Base-by-base conservation (phyloP, 768 basidiomycete genomes). In the Cubamyces sp. region DNA sequence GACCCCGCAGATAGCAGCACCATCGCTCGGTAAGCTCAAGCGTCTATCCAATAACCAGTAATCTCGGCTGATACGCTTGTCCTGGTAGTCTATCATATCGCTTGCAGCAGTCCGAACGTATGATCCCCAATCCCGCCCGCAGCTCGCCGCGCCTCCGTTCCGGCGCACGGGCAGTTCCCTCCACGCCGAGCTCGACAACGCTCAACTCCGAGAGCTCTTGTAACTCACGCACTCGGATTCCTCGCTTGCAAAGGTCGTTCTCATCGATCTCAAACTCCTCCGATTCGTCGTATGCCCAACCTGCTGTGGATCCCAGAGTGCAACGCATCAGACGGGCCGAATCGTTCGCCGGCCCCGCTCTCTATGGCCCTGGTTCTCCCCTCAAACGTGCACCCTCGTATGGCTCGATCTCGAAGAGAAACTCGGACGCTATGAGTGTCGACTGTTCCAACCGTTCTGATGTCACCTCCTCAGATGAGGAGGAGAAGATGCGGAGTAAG, bases 131-230 rank as follows among this genome's bases (percentile, higher is more conserved):
- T 54, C 64, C 71, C 23, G 48, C 74, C 54, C 77, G 74, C 45
- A 70, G 76, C 0, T 65, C 81, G 74, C 80, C 72, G 28, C 79
- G 76, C 56, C 73, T 78, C 45, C 76, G 81, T 81, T 46, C 79
- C 18, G 61, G 49, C 26, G 41, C 30, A 41, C 49, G 61, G 43
- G 47, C 54, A 11, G 80, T 76, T 54, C 80, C 85, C 0, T 86
- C 87, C 3, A 86, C 86, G 0, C 84, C 87, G 0, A 87, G 85
- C 69, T 88, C 86, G 0, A 82, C 86, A 0, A 88, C 88, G 1
- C 78, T 87, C 55, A 83, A 81, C 65, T 82, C 83, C 21, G 73
- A 64, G 49, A 64, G 63, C 54, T 64, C 63, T 14, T 59, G 80
- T 65, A 56, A 67, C 40, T 71, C 69, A 28, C 62, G 42, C 40